Evolutionary conservation across 2,329 filamentous ascomycete genomes (phyloP).

Genomic region (Colletotrichum sp.): DNA sequence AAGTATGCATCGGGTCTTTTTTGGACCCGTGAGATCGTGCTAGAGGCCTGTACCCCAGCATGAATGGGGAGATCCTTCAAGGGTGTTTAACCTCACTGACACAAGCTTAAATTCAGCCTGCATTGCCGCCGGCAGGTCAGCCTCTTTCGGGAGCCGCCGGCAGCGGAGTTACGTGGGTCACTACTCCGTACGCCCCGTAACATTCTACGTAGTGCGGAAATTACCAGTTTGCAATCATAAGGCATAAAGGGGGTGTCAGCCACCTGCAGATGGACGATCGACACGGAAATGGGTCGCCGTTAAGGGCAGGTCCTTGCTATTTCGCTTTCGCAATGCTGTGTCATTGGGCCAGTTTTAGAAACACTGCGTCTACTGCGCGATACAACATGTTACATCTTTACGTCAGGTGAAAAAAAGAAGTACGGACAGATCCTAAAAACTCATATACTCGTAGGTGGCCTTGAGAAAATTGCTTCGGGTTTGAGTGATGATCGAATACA

Average conservation of each 20-base stretch:
- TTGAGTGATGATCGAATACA: not conserved
- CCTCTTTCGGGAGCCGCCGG: not conserved
- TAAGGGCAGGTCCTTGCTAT: not conserved
- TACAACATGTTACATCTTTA: not conserved
- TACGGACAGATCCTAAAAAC: not conserved
- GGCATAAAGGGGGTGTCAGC: not conserved
- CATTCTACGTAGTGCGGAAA: not conserved
- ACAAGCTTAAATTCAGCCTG: not conserved
- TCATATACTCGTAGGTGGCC: rapidly evolving
- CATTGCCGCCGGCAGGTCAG: not conserved
- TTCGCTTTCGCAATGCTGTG: not conserved
- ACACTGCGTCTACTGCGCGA: not conserved
- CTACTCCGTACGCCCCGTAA: not conserved
- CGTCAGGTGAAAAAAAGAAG: not conserved
- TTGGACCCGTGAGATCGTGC: not conserved
- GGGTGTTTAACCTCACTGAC: not conserved
- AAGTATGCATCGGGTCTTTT: not conserved
- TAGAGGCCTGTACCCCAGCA: not conserved
- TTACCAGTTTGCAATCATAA: not conserved
- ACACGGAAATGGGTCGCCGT: not conserved
- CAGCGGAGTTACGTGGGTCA: not conserved
- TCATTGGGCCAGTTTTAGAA: not conserved
- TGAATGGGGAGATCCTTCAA: not conserved
- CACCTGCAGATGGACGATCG: not conserved
- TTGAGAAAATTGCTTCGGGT: not conserved